Base-by-base conservation (phyloP, 208 protist genomes). In the Trypanosoma melophagium region DNA sequence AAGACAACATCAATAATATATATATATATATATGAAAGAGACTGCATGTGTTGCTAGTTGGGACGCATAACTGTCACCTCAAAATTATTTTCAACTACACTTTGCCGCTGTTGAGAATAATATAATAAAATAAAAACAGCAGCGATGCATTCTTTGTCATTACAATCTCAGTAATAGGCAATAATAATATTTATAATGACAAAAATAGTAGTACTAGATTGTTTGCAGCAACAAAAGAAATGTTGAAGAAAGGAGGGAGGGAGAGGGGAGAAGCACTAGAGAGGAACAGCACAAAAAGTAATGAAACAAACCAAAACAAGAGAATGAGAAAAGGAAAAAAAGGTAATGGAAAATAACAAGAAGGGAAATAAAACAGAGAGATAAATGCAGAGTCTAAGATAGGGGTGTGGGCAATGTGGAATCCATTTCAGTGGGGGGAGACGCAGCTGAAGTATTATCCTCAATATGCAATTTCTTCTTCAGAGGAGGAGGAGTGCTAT, bases 401-500 rank as follows among this genome's bases (percentile, higher is more conserved):
- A 25, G 24, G 22, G 47, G 51, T 17, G 31, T 28, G 9, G 31
- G 5, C 1, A 17, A 10, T 3, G 22, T 13, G 19, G 25, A 3
- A 5, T 56, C 60, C 14, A 55, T 17, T 31, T 53, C 61, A 4
- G 61, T 16, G 1, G 38, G n/a, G 16, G 19, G 22, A 53, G 10
- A 13, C 28, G 35, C 8, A 2, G 57, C 17, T 49, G 57, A 13
- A n/a, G 16, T 19, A 21, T 35, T 17, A 16, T 64, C n/a, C 2
- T 54, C 25, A 64, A 1, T 21, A 41, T 31, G 10, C 19, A 41
- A 2, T 31, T 66, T 47, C 51, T 69, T 69, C 41, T 72, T 72
- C 45, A 72, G 40, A 12, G 66, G 66, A 59, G 71, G 62, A 44
- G 71, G 61, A 22, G 31, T 35, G 56, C 61, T 76, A 63, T 47